These are phyloP conservation scores for Trypanosoma melophagium DNA, from an alignment of 208 protist genomes.

Conservation along the genomic window DNA sequence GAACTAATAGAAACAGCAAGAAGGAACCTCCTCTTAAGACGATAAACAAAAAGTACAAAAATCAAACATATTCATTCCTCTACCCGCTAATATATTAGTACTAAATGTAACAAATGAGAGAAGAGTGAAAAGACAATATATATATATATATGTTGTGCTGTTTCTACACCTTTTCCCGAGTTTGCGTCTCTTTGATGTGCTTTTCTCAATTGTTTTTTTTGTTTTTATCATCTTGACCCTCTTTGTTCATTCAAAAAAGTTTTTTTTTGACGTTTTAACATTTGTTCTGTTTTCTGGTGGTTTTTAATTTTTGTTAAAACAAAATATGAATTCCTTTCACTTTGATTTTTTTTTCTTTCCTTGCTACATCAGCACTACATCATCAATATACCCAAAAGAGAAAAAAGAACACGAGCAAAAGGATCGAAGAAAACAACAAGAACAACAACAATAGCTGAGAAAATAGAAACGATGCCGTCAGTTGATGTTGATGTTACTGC, in stretches of 20 bases:
- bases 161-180: background rate
- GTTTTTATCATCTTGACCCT: background rate
- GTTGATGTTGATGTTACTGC: constrained; percentile 68
- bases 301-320: too few relatives aligned
- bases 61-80: background rate
- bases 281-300: background rate
- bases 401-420: background rate
- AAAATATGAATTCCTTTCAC: background rate
- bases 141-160: background rate
- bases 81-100: constrained; percentile 2
- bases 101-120: background rate
- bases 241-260: too few relatives aligned
- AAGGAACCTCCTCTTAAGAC: too few relatives aligned
- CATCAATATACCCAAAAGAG: background rate
- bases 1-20: background rate
- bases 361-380: background rate
- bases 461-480: constrained; percentile 46
- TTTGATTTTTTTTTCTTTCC: constrained; percentile 9
- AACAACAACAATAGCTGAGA: background rate
- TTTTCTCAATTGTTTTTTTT: constrained; percentile 3
- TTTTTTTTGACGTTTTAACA: background rate
- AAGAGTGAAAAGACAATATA: background rate
- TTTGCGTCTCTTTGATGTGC: background rate
- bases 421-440: background rate
- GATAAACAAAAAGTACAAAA: background rate